phyloP scores from a whole-genome alignment of 1,139 yeast genomes.

The Yamadazyma kanchanaburiensis region DNA sequence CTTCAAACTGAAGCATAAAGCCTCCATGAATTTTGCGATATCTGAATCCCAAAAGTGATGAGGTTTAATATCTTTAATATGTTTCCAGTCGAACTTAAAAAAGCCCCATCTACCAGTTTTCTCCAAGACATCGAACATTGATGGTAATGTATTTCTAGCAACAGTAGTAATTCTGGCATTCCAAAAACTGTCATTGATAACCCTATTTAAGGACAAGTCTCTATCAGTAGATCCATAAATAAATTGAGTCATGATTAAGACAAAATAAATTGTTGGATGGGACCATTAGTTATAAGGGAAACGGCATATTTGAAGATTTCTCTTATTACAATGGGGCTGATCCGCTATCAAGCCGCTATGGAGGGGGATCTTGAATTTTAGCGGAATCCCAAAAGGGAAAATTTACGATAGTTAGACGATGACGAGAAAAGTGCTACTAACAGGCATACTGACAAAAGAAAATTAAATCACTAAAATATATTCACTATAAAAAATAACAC shows the following conservation, averaged over 20 bases:
- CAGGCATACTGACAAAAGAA: too few relatives aligned
- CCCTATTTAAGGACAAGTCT: not conserved
- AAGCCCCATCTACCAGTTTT: conserved; percentile 21
- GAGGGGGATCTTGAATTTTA: too few relatives aligned
- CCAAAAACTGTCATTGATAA: conserved; percentile 12
- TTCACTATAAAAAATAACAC: too few relatives aligned
- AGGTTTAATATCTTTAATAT: conserved; percentile 11
- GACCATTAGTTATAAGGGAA: too few relatives aligned
- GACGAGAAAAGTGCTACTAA: too few relatives aligned
- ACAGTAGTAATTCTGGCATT: conserved; percentile 17
- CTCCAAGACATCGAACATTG: conserved; percentile 17
- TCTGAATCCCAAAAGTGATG: conserved; percentile 23
- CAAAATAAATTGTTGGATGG: too few relatives aligned
- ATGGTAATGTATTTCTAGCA: conserved; percentile 16
- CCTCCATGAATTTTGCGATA: conserved; percentile 20
- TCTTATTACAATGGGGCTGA: too few relatives aligned
- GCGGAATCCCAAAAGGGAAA: too few relatives aligned
- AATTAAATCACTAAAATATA: too few relatives aligned
- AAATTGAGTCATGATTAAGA: not conserved
- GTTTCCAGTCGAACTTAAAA: conserved; percentile 15
- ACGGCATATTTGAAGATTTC: too few relatives aligned
- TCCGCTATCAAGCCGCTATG: too few relatives aligned
- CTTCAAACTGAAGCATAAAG: conserved; percentile 16
- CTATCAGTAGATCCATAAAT: not conserved
- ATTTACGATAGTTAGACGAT: too few relatives aligned